phyloP scores from a whole-genome alignment of 208 protist species.

The Hexamita inflata region DNA sequence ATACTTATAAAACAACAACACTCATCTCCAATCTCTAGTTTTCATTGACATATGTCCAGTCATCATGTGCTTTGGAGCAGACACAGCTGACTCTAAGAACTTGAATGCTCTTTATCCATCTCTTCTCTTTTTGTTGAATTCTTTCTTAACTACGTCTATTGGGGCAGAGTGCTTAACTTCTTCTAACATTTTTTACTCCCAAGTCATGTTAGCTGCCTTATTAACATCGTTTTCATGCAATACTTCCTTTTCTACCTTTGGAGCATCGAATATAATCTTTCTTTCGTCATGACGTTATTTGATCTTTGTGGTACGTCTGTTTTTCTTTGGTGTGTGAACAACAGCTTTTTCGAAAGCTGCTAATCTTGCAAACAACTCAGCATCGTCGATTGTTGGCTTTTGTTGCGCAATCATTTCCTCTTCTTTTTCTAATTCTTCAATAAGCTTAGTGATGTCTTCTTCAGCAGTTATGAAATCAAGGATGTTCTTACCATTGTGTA shows the following conservation, averaged over 20 bases:
- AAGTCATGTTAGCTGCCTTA: too few relatives aligned
- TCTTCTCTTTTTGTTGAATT: too few relatives aligned
- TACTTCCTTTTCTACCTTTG: too few relatives aligned
- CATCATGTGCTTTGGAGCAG: constrained; percentile 78
- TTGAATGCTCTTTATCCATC: too few relatives aligned
- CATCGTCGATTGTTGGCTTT: constrained; percentile 70
- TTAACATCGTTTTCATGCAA: too few relatives aligned
- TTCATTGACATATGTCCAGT: constrained; percentile 78
- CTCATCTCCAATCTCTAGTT: constrained; percentile 60
- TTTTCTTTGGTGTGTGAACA: background rate
- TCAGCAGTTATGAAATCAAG: constrained; percentile 84
- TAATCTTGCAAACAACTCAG: constrained; percentile 42
- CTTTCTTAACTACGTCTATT: too few relatives aligned
- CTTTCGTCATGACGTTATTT: too few relatives aligned
- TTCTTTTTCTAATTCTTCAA: constrained; percentile 57
- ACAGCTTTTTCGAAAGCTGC: constrained; percentile 12
- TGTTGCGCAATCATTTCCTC: constrained; percentile 69
- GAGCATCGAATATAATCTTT: too few relatives aligned
- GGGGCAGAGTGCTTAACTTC: too few relatives aligned
- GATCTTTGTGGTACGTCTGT: too few relatives aligned
- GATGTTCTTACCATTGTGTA: constrained; percentile 98
- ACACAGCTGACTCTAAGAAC: background rate
- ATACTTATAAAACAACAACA: too few relatives aligned
- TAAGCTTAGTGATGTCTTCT: constrained; percentile 72
- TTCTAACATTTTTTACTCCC: too few relatives aligned